Conservation (phyloP, 257 asterid genomes). For the Henckelia pumila region DNA sequence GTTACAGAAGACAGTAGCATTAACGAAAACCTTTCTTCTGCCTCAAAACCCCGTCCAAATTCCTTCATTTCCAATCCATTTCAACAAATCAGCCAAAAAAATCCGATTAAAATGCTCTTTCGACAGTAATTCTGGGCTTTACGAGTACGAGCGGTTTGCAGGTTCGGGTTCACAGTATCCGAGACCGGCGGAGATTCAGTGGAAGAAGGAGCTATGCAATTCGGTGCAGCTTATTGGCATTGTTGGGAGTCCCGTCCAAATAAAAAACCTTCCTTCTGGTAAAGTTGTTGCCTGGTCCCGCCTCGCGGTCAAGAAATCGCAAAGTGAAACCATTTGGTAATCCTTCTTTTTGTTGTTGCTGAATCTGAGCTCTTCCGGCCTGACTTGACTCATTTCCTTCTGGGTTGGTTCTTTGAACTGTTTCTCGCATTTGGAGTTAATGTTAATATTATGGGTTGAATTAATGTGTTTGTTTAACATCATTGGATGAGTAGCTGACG, state of each 20-base stretch:
- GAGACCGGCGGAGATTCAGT: neutral
- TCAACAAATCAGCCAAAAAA: neutral
- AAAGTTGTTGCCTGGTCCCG: neutral
- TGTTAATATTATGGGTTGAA: neutral
- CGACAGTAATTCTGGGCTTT: neutral
- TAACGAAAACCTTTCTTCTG: neutral
- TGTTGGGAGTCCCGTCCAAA: neutral
- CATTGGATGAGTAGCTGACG: neutral
- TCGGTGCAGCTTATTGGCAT: neutral
- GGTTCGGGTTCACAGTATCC: neutral
- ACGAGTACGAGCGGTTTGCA: neutral
- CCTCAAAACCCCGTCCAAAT: neutral
- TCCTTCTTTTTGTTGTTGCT: neutral
- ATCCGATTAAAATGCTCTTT: neutral
- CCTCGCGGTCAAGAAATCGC: neutral
- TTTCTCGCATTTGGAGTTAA: neutral
- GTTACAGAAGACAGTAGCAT: neutral
- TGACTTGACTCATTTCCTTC: no score
- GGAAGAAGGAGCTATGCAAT: neutral
- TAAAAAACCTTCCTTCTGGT: neutral
- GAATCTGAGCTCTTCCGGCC: neutral
- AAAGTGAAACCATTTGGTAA: neutral
- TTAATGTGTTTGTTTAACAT: neutral
- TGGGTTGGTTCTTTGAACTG: no score
- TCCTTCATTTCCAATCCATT: neutral